These are phyloP conservation scores for Dactylellina cionopaga DNA, from an alignment of 2,329 filamentous ascomycete species.

Conservation along the genomic window DNA sequence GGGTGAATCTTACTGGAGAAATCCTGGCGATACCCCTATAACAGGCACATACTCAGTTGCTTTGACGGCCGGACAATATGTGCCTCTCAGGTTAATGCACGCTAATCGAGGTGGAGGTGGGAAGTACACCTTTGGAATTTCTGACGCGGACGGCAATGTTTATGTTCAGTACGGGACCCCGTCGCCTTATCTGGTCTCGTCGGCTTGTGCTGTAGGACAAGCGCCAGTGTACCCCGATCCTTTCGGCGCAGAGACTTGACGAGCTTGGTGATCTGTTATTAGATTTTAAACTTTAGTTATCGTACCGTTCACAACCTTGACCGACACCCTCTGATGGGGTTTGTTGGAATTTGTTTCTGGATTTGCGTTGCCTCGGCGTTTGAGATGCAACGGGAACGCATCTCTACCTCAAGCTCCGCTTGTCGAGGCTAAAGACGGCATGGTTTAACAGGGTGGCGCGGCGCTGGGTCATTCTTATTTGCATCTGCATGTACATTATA, in stretches of 20 bases:
- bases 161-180: slow-evolving; percentile 21
- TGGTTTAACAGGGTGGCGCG: too few relatives aligned
- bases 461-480: too few relatives aligned
- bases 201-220: slow-evolving; percentile 4
- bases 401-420: too few relatives aligned
- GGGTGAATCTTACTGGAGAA: slow-evolving; percentile 12
- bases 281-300: too few relatives aligned
- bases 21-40: background rate
- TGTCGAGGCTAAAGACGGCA: too few relatives aligned
- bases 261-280: too few relatives aligned
- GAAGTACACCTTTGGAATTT: slow-evolving; percentile 23
- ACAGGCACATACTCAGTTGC: background rate
- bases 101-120: slow-evolving; percentile 25
- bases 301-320: too few relatives aligned
- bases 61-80: slow-evolving; percentile 14
- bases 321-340: too few relatives aligned
- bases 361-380: too few relatives aligned
- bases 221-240: background rate
- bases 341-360: too few relatives aligned
- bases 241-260: slow-evolving; percentile 19
- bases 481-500: too few relatives aligned
- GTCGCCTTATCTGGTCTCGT: slow-evolving; percentile 15
- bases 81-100: slow-evolving; percentile 19
- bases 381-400: too few relatives aligned
- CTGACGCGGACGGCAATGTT: background rate